Percentiles rank a stretch among this genome's conserved stretches.
phyloP scores from a whole-genome alignment of 1,139 yeast species.

The Geotrichum cucujoidarum region DNA sequence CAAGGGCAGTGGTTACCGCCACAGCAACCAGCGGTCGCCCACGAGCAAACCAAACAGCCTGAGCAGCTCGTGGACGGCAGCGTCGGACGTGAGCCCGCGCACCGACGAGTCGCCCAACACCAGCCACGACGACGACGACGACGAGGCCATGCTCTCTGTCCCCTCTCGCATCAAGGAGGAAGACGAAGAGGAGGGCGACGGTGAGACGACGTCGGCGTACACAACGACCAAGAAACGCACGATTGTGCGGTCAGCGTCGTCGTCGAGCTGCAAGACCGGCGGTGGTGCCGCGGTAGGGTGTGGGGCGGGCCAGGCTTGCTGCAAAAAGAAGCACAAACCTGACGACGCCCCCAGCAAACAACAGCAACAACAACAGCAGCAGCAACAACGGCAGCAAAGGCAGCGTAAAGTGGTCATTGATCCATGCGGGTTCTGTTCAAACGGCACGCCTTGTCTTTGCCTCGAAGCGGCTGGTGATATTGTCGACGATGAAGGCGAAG shows the following conservation, averaged over 20 bases:
- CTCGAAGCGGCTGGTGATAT: conserved; percentile 7
- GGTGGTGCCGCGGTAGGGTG: neutral
- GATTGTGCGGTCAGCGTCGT: no score
- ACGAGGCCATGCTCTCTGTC: no score
- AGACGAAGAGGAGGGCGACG: no score
- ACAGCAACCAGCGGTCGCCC: neutral
- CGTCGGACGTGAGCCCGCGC: neutral
- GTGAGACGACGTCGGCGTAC: neutral
- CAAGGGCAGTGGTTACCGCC: neutral
- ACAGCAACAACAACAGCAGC: neutral
- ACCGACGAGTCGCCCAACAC: neutral
- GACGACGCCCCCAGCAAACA: neutral
- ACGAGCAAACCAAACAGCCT: neutral
- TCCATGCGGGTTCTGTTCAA: conserved; percentile 13
- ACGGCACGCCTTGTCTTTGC: conserved; percentile 13
- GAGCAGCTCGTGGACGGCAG: neutral
- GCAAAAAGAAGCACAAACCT: neutral
- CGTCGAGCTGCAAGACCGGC: no score
- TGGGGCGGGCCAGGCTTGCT: neutral
- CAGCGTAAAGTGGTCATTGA: neutral
- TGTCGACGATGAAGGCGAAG: neutral
- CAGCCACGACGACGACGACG: neutral
- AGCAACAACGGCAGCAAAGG: neutral
- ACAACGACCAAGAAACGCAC: no score
- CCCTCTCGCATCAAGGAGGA: no score